Percentiles rank a stretch among this genome's conserved stretches.
phyloP scores from a whole-genome alignment of 768 basidiomycete genomes.

The Calocera cornea region DNA sequence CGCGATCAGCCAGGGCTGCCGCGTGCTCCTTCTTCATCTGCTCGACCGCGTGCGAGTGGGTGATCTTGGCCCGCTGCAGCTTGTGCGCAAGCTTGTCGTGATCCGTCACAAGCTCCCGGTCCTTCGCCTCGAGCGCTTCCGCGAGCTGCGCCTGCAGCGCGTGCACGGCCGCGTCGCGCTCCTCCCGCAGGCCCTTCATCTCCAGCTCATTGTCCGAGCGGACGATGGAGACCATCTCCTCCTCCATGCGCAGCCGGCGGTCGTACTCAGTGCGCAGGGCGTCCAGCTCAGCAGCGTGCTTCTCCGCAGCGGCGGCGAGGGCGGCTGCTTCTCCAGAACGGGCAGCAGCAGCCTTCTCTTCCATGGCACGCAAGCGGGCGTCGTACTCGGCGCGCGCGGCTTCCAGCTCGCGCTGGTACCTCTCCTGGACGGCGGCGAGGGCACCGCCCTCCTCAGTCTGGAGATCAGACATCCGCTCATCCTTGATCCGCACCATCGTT shows the following conservation, averaged over 20 bases:
- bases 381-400: no score
- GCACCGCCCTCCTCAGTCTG: no score
- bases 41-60: background rate
- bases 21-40: constrained; percentile 15
- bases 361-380: no score
- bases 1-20: background rate
- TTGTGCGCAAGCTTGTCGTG: background rate
- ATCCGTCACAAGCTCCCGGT: background rate
- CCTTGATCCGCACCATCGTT: no score
- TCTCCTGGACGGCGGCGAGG: no score
- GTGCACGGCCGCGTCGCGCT: background rate
- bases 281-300: background rate
- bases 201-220: background rate
- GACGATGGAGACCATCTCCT: background rate
- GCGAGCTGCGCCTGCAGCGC: background rate
- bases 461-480: no score
- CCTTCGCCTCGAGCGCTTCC: background rate
- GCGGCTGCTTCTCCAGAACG: no score
- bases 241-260: background rate
- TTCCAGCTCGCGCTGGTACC: no score
- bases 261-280: background rate
- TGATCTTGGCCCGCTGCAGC: background rate
- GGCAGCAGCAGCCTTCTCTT: no score
- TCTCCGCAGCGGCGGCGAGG: background rate
- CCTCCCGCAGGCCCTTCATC: background rate